Conservation (phyloP, 257 asterid genomes). For the Eucommia ulmoides region DNA sequence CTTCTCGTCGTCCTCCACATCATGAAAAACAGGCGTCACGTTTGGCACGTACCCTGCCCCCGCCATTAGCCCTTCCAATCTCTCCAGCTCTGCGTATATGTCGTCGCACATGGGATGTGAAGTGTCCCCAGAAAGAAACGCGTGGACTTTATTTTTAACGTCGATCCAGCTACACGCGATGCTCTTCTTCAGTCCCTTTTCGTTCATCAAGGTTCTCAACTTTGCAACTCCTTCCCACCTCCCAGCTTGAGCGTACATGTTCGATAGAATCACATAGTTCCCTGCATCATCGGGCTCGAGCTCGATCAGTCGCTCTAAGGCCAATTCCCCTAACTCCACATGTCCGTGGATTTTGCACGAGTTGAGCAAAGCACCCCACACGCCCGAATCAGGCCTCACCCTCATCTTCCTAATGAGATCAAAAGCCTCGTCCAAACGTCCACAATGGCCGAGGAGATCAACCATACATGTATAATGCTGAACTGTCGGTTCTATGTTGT, state of each 20-base stretch:
- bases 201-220: not conserved
- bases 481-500: conserved; percentile 1
- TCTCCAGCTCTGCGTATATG: conserved; percentile 2
- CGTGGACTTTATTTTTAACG: conserved; percentile 1
- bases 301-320: conserved; percentile 1
- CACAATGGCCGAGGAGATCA: conserved; percentile 4
- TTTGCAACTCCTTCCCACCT: conserved; percentile 2
- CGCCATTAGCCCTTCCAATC: not conserved
- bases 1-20: conserved; percentile 2
- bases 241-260: conserved; percentile 1
- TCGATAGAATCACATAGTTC: not conserved
- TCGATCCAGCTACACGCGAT: conserved; percentile 3
- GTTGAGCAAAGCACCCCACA: conserved; percentile 4
- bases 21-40: not conserved
- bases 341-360: conserved; percentile 1
- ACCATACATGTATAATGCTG: conserved; percentile 3
- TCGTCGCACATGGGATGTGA: not conserved
- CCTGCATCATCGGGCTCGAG: conserved; percentile 3
- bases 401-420: not conserved
- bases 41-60: not conserved
- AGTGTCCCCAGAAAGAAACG: conserved; percentile 3
- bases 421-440: not conserved
- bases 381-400: not conserved
- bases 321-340: conserved; percentile 1
- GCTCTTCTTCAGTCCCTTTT: not conserved